Conservation (phyloP, 129 eudicot species). For the Glebionis coronaria region DNA sequence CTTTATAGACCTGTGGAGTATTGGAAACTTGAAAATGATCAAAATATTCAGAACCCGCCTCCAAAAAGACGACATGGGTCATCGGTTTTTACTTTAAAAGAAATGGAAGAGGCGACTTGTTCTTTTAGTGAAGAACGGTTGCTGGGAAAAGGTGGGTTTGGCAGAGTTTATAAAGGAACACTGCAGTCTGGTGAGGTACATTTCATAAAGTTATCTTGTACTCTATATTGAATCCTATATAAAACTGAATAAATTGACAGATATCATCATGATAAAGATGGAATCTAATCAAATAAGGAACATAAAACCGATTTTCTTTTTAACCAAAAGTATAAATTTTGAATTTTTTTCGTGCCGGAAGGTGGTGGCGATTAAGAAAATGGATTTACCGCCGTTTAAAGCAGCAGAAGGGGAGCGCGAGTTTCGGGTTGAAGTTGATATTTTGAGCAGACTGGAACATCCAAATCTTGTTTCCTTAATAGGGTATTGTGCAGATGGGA, state of each 20-base stretch:
- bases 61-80: constrained; percentile 67
- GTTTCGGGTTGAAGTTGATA: constrained; percentile 97
- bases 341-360: constrained; percentile 23
- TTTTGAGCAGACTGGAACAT: constrained; percentile 93
- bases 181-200: constrained; percentile 84
- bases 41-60: constrained; percentile 50
- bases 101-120: constrained; percentile 93
- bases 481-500: constrained; percentile 98
- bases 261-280: background rate
- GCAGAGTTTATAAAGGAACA: constrained; percentile 87
- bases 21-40: constrained; percentile 74
- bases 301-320: constrained; percentile 3
- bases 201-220: constrained; percentile 20
- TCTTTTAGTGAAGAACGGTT: constrained; percentile 75
- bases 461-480: constrained; percentile 90
- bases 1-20: constrained; percentile 67
- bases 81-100: constrained; percentile 76
- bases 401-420: constrained; percentile 97
- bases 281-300: background rate
- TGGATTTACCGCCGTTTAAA: constrained; percentile 85
- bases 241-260: background rate
- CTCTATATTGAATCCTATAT: background rate
- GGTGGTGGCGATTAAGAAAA: constrained; percentile 98
- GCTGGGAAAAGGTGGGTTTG: constrained; percentile 95
- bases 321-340: constrained; percentile 10